Evolutionary conservation across 352 stramenopile genomes (phyloP), one percentile per base, ranked within the genome.

Genomic region (Pythium myriotylum): DNA sequence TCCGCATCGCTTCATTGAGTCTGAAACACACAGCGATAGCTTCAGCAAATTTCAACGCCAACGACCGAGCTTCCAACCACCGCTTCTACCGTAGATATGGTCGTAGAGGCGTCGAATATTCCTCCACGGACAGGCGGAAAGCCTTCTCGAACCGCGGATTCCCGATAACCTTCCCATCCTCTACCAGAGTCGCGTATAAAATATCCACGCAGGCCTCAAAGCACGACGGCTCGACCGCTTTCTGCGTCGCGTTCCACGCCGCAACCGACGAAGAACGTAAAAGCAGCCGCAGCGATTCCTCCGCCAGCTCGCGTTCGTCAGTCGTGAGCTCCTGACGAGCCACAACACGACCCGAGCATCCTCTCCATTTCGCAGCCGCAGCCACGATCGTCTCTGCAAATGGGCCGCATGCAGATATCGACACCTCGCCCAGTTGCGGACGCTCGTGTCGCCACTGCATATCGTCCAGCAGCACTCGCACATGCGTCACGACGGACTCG

Each of bases 391-490:
- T 48, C 41, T 48, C 16, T 19, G 19, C 22, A 5, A 48, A 26
- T 4, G 23, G 17, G 8, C 3, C 19, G 17, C 3, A 2, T n/a
- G 19, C 29, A 20, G 16, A 39, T 13, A 5, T 4, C 22, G 16
- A 54, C 16, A n/a, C n/a, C n/a, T n/a, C n/a, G n/a, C n/a, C n/a
- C n/a, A n/a, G n/a, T n/a, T n/a, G n/a, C n/a, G n/a, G 40, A 4
- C 1, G 35, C 17, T 3, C 17, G 45, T 3, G 40, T 5, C 14
- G 35, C n/a, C 9, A 24, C 39, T 0, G 32, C n/a, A 65, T 19
- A 47, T 58, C 48, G 19, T 65, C 49, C 27, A 65, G 24, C 22
- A 65, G 20, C 20, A 65, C 41, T 13, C 32, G 40, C 8, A 54
- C 19, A n/a, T 59, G 58, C 8, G 20, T 24, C 22, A 40, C 6